phyloP scores from a whole-genome alignment of 2,329 filamentous ascomycete species.

The Curvularia hawaiiensis region DNA sequence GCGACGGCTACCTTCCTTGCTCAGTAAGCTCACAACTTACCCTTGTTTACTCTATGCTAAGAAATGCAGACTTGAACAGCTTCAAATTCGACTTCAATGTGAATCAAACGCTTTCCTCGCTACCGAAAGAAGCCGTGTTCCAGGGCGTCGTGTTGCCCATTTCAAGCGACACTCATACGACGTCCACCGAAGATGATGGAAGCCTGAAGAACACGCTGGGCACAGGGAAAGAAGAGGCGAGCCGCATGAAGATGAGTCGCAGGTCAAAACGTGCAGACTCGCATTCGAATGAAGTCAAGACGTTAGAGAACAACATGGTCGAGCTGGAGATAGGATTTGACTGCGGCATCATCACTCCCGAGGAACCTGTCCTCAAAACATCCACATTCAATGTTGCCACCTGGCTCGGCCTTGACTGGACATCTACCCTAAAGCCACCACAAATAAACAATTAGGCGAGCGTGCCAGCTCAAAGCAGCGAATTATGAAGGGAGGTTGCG shows the following conservation, averaged over 20 bases:
- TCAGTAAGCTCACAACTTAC: neutral
- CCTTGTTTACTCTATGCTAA: neutral
- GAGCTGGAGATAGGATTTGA: neutral
- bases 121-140: neutral
- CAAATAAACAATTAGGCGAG: no score
- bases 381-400: neutral
- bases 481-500: neutral
- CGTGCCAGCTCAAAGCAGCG: no score
- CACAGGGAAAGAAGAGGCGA: neutral
- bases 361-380: neutral
- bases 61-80: constrained; percentile 4
- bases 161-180: neutral
- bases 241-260: neutral
- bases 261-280: neutral
- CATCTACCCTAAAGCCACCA: neutral
- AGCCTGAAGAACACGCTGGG: neutral
- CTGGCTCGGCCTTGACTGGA: neutral
- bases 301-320: neutral
- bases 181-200: neutral
- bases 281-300: neutral
- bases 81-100: constrained; percentile 4
- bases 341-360: neutral
- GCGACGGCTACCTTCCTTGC: constrained; percentile 4
- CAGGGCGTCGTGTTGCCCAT: neutral
- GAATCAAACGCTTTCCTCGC: neutral